Conservation (phyloP, 2,329 filamentous ascomycete genomes). For the Sclerotinia borealis region DNA sequence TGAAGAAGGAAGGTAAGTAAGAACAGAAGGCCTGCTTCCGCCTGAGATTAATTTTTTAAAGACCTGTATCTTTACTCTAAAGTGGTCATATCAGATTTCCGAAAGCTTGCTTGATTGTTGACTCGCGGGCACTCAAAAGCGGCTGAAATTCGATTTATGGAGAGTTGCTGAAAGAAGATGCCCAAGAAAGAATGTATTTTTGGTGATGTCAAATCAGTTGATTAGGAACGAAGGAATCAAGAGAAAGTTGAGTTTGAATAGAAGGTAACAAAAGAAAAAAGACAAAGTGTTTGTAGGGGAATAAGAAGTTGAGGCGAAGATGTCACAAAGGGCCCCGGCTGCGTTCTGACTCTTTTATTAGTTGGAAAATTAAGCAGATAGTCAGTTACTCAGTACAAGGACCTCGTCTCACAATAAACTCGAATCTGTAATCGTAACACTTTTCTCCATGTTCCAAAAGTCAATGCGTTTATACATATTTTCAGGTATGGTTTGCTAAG, state of each 20-base stretch:
- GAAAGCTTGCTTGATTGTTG: background rate
- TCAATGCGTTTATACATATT: no score
- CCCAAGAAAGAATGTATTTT: background rate
- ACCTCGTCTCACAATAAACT: background rate
- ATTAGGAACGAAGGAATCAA: background rate
- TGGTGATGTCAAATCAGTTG: background rate
- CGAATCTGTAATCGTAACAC: no score
- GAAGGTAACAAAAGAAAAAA: background rate
- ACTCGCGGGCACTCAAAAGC: background rate
- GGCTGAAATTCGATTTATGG: background rate
- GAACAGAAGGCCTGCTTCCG: constrained; percentile 14
- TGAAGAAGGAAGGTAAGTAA: background rate
- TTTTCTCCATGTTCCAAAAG: background rate
- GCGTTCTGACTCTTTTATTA: background rate
- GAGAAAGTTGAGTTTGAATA: background rate
- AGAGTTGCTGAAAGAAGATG: background rate
- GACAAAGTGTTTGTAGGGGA: background rate
- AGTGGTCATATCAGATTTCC: background rate
- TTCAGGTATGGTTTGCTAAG: no score
- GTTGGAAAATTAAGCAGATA: no score
- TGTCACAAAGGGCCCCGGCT: background rate
- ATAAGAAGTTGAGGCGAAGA: background rate
- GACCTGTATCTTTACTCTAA: background rate
- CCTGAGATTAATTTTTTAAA: background rate
- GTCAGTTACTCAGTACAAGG: no score